Conservation (phyloP, 2,329 filamentous ascomycete genomes). For the Apiospora pterosperma region DNA sequence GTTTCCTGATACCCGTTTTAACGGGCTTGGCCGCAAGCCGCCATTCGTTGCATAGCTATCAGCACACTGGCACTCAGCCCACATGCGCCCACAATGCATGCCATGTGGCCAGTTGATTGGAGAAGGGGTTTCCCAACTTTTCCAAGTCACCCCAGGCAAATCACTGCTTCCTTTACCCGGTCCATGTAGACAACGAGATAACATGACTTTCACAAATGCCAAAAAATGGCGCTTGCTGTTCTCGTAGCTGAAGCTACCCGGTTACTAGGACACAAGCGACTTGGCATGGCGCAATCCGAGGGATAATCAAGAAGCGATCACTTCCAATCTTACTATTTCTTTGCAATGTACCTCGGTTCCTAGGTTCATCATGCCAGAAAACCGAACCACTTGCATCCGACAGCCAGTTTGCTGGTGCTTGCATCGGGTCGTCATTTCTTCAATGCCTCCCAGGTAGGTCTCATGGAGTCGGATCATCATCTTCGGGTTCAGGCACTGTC, state of each 20-base stretch:
- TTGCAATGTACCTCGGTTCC: not conserved
- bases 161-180: not conserved
- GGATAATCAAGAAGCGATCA: not conserved
- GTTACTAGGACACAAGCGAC: not conserved
- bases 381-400: not conserved
- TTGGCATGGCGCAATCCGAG: not conserved
- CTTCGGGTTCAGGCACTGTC: slow-evolving; percentile 9
- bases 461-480: slow-evolving; percentile 3
- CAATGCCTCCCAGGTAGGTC: not conserved
- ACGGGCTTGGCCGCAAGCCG: not conserved
- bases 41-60: not conserved
- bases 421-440: not conserved
- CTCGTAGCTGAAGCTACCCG: not conserved
- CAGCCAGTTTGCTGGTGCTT: not conserved
- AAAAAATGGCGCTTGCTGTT: not conserved
- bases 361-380: not conserved
- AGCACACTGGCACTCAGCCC: not conserved
- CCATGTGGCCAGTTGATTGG: not conserved
- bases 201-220: not conserved
- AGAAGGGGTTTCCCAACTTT: not conserved
- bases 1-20: not conserved
- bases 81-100: not conserved
- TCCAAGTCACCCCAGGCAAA: not conserved
- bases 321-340: not conserved
- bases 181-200: not conserved